Conservation (phyloP, 1,284 basidiomycete genomes). For the Takashimella tepidaria region DNA sequence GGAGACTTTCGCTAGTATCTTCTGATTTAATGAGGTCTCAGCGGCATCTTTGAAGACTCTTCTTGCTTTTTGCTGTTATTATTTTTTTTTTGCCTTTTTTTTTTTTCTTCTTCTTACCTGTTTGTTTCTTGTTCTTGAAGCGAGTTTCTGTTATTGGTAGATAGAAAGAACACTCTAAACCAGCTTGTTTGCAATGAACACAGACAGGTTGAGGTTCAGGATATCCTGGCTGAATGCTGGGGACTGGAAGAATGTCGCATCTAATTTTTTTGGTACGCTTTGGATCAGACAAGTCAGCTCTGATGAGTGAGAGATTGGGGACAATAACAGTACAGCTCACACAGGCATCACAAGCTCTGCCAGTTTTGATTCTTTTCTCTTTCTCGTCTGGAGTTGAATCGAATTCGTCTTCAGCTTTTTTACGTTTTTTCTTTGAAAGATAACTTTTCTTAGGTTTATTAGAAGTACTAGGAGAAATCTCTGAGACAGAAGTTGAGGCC, state of each 20-base stretch:
- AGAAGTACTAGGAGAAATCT: neutral
- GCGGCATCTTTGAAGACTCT: no score
- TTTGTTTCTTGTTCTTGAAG: conserved; percentile 90
- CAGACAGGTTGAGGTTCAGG: conserved; percentile 34
- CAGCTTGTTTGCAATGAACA: conserved; percentile 59
- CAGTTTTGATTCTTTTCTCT: conserved; percentile 46
- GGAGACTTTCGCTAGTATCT: neutral
- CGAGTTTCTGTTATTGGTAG: conserved; percentile 96
- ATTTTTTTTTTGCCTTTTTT: no score
- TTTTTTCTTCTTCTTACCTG: no score
- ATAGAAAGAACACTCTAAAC: conserved; percentile 92
- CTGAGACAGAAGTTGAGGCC: neutral
- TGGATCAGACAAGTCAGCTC: neutral
- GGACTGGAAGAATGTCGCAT: conserved; percentile 38
- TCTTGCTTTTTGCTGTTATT: no score
- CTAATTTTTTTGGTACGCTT: conserved; percentile 83
- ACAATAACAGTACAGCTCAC: conserved; percentile 25
- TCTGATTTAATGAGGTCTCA: neutral
- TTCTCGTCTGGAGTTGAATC: conserved; percentile 20
- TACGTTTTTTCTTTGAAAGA: conserved; percentile 30
- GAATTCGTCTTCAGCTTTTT: conserved; percentile 16
- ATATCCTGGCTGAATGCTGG: conserved; percentile 10
- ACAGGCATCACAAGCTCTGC: conserved; percentile 47
- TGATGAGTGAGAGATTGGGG: neutral
- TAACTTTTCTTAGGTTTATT: neutral